Evolutionary conservation across 345 rosid genomes (phyloP).

Genomic region (Euclidium syriacum): DNA sequence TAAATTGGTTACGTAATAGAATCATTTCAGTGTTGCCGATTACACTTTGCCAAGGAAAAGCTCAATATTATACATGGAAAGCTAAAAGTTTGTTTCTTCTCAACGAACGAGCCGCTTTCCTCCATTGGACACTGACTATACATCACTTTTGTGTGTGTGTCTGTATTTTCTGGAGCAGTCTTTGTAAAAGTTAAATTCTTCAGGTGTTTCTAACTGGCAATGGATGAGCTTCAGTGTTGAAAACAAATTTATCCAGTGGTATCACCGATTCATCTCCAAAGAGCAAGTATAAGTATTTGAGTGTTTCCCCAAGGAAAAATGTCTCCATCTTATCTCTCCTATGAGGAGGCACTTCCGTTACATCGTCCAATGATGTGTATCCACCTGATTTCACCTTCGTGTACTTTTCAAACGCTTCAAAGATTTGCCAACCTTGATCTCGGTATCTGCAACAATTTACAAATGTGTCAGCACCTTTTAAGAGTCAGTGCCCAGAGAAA

Average conservation of each 20-base stretch:
- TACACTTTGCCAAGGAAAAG: conserved; percentile 7
- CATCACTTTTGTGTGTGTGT: conserved; percentile 11
- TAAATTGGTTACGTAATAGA: too few relatives aligned
- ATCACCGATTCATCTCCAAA: conserved; percentile 69
- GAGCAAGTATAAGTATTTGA: conserved; percentile 86
- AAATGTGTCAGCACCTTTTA: conserved; percentile 8
- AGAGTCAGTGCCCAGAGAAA: not conserved
- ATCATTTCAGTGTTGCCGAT: not conserved
- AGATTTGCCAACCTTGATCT: conserved; percentile 98
- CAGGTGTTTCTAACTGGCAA: conserved; percentile 50
- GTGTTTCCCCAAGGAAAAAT: conserved; percentile 84
- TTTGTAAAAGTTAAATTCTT: conserved; percentile 17
- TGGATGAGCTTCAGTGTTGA: conserved; percentile 95
- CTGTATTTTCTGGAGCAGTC: conserved; percentile 12
- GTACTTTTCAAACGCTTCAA: conserved; percentile 83
- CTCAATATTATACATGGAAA: conserved; percentile 15
- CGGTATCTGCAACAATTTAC: conserved; percentile 51
- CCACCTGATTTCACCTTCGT: conserved; percentile 84
- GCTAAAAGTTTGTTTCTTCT: not conserved
- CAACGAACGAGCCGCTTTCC: not conserved
- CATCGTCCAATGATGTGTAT: conserved; percentile 78
- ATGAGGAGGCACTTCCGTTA: conserved; percentile 71
- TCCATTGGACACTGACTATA: conserved; percentile 9
- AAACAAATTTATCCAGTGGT: conserved; percentile 79
- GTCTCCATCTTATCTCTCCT: conserved; percentile 95